Base-by-base conservation (phyloP, 2,329 filamentous ascomycete genomes). In the Diaporthe sp. region DNA sequence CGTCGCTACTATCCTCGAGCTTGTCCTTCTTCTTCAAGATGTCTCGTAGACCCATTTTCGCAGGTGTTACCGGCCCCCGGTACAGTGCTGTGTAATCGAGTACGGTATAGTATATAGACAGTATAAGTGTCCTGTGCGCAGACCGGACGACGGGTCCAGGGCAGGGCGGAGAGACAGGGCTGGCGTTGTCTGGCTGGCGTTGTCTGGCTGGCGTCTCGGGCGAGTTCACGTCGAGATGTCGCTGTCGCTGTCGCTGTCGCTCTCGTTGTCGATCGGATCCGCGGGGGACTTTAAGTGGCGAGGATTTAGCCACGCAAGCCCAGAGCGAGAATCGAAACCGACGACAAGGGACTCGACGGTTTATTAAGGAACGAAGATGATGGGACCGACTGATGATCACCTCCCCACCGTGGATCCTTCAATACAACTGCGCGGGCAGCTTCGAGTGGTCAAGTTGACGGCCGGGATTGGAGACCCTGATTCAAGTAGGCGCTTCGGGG, bases 11-110 rank as follows among this genome's bases (percentile, higher is more conserved):
- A 34, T 83, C 81, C 22, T 85, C 83, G 70, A 87, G 79, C 77
- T 83, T 83, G 75, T 89, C 86, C 82, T 89, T 90, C 81, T 89
- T 91, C 82, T 85, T 88, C 70, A 91, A 82, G 78, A 89, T 83
- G 77, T 89, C 88, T 78, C 87, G 87, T 74, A 91, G 82, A 22
- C 86, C 88, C 87, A 90, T 90, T 28, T 73, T 73, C 55, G 73
- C 49, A 39, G 53, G 31, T 49, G 31, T 44, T 39, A 8, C 13
- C 22, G 46, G 34, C 34, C 34, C 62, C 31, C 58, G 57, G 37
- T 22, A 57, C 51, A 61, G 46, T 46, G 44, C 51, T 10, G 42
- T 42, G n/a, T 37, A 31, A 28, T 55, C 53, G 28, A 19, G 42
- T 49, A 22, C 31, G 1, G 49, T 57, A 19, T 68, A 61, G 58